phyloP scores from a whole-genome alignment of 352 stramenopile species.

The Peronospora belbahrii region DNA sequence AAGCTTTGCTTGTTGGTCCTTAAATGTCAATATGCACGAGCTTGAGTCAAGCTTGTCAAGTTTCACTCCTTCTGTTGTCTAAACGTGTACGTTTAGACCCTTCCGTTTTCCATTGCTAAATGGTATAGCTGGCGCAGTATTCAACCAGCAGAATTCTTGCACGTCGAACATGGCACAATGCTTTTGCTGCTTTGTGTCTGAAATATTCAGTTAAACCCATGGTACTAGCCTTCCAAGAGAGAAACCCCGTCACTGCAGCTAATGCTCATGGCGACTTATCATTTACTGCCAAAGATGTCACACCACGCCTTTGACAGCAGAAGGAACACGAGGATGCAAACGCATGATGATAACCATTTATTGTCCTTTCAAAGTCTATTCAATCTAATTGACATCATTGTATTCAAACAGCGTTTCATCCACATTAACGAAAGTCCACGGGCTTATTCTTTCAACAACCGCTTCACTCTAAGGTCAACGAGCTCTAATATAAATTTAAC shows the following conservation, averaged over 20 bases:
- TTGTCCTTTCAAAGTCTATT: neutral
- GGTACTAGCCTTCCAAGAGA: too few species aligned
- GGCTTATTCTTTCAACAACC: too few species aligned
- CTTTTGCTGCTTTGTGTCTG: constrained; percentile 10
- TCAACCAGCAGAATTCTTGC: constrained; percentile 6
- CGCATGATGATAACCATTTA: neutral
- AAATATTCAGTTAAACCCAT: constrained; percentile 11
- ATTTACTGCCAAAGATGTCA: constrained; percentile 1
- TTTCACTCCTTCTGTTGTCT: constrained; percentile 5
- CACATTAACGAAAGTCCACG: too few species aligned
- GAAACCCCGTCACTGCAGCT: constrained; percentile 14
- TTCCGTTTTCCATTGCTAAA: too few species aligned
- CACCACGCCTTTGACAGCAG: constrained; percentile 5
- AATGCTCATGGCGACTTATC: constrained; percentile 4
- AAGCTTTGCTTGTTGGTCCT: neutral
- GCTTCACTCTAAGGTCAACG: too few species aligned
- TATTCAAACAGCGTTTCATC: too few species aligned
- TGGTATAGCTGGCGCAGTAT: constrained; percentile 18
- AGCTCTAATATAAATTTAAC: too few species aligned
- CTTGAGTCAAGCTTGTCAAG: neutral
- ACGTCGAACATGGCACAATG: neutral
- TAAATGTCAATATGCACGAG: neutral
- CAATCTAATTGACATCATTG: neutral
- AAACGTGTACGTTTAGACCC: neutral
- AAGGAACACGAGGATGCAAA: neutral